Percentiles rank a stretch among this genome's conserved stretches.
Evolutionary conservation across 2,329 filamentous ascomycete species (phyloP).

Genomic region (Apiospora hydei): DNA sequence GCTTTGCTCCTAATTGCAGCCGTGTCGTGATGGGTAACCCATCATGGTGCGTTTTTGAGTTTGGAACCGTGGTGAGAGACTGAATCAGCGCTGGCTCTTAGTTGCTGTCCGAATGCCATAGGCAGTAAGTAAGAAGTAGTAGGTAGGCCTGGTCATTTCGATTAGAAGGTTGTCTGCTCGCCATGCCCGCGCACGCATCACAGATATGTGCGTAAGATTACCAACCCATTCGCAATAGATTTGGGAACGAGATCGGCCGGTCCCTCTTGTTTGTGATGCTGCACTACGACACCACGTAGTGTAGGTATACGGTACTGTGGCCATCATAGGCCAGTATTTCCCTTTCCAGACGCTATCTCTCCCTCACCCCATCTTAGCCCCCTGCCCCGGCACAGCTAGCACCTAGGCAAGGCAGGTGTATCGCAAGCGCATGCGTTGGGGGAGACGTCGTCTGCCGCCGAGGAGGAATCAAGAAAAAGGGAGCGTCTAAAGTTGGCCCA

Average conservation of each 20-base stretch:
- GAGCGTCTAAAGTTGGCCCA: not conserved
- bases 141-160: not conserved
- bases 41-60: slow-evolving; percentile 19
- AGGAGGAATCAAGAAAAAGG: not conserved
- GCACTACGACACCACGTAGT: slow-evolving; percentile 6
- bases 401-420: not conserved
- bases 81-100: slow-evolving; percentile 14
- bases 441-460: slow-evolving; percentile 1
- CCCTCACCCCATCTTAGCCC: not conserved
- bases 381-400: not conserved
- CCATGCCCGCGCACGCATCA: not conserved
- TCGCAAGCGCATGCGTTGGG: not conserved
- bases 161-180: not conserved
- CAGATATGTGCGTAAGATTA: slow-evolving; percentile 8
- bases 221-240: slow-evolving; percentile 15
- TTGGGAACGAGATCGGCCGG: slow-evolving; percentile 16
- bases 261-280: slow-evolving; percentile 6
- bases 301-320: not conserved
- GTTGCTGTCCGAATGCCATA: not conserved
- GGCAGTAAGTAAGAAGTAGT: not conserved
- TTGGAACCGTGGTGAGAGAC: slow-evolving; percentile 15
- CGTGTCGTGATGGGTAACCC: slow-evolving; percentile 3
- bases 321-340: slow-evolving; percentile 6
- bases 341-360: not conserved
- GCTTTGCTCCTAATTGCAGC: slow-evolving; percentile 11